phyloP scores from a whole-genome alignment of 495 filamentous ascomycete genomes.

The Annulohypoxylon stygium region DNA sequence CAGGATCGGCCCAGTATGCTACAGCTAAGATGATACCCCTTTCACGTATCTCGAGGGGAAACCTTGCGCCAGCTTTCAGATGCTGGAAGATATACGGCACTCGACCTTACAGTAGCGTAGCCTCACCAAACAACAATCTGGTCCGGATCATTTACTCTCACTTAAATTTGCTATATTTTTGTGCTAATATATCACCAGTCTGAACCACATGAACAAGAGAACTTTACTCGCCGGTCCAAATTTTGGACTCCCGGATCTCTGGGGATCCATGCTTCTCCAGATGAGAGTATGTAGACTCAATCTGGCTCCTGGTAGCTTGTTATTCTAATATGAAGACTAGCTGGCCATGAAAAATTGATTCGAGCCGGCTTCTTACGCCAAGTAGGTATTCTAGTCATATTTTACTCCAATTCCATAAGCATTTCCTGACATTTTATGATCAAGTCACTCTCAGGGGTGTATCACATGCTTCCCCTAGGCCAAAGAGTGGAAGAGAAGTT shows the following conservation, averaged over 20 bases:
- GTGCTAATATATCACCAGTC: slow-evolving; percentile 28
- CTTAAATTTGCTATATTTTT: neutral
- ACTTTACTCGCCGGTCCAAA: slow-evolving; percentile 69
- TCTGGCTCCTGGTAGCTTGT: neutral
- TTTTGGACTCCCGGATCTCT: slow-evolving; percentile 80
- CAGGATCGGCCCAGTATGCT: slow-evolving; percentile 20
- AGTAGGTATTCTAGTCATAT: slow-evolving; percentile 53
- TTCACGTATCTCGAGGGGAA: slow-evolving; percentile 32
- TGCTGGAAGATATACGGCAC: slow-evolving; percentile 10
- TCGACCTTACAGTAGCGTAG: slow-evolving; percentile 18
- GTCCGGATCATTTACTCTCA: slow-evolving; percentile 26
- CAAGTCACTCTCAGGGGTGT: slow-evolving; percentile 85
- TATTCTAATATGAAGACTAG: slow-evolving; percentile 55
- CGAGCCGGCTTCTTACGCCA: slow-evolving; percentile 85
- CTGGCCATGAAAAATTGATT: slow-evolving; percentile 80
- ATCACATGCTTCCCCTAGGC: slow-evolving; percentile 93
- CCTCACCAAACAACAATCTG: slow-evolving; percentile 15
- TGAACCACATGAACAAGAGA: slow-evolving; percentile 17
- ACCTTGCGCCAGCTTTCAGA: slow-evolving; percentile 19
- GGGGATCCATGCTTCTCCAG: slow-evolving; percentile 71
- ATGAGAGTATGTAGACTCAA: slow-evolving; percentile 60
- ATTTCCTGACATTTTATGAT: slow-evolving; percentile 18
- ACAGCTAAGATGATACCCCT: slow-evolving; percentile 41
- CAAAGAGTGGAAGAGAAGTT: slow-evolving; percentile 90
- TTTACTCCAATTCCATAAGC: neutral